Conservation (phyloP, 2,329 filamentous ascomycete species). For the Beauveria brongniartii region DNA sequence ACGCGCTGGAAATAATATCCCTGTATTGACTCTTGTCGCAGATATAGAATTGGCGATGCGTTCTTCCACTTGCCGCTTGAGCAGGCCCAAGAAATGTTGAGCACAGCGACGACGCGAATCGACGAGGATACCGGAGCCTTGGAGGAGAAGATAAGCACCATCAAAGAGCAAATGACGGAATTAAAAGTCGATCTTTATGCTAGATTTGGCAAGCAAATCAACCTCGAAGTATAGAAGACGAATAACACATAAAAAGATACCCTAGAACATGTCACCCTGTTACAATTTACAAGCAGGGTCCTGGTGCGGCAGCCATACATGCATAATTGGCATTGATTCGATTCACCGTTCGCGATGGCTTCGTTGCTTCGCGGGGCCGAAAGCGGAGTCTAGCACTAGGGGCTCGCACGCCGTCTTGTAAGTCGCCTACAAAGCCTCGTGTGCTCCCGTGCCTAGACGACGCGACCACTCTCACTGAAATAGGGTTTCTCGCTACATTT, state of each 20-base stretch:
- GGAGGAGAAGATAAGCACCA: slow-evolving; percentile 65
- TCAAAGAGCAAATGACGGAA: slow-evolving; percentile 80
- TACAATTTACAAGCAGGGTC: no score
- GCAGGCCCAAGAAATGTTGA: slow-evolving; percentile 81
- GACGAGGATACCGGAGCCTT: slow-evolving; percentile 68
- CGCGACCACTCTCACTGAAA: no score
- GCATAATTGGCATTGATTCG: not conserved
- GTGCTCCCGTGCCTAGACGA: no score
- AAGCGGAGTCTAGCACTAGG: not conserved
- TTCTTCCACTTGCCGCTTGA: slow-evolving; percentile 81
- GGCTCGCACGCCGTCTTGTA: not conserved
- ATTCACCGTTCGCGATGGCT: not conserved
- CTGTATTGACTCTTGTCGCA: slow-evolving; percentile 28
- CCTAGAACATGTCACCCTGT: not conserved
- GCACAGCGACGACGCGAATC: slow-evolving; percentile 60
- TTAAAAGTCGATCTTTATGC: slow-evolving; percentile 91
- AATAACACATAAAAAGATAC: slow-evolving; percentile 4
- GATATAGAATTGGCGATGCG: slow-evolving; percentile 93
- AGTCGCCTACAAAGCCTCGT: not conserved
- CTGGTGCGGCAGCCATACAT: not conserved
- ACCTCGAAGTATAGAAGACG: slow-evolving; percentile 54
- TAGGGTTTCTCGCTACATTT: no score
- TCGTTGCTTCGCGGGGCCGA: not conserved
- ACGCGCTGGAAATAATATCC: not conserved
- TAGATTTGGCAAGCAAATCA: slow-evolving; percentile 93